Percentiles rank a stretch among this genome's conserved stretches.
phyloP scores from a whole-genome alignment of 208 protist genomes.

The Crithidia brevicula region DNA sequence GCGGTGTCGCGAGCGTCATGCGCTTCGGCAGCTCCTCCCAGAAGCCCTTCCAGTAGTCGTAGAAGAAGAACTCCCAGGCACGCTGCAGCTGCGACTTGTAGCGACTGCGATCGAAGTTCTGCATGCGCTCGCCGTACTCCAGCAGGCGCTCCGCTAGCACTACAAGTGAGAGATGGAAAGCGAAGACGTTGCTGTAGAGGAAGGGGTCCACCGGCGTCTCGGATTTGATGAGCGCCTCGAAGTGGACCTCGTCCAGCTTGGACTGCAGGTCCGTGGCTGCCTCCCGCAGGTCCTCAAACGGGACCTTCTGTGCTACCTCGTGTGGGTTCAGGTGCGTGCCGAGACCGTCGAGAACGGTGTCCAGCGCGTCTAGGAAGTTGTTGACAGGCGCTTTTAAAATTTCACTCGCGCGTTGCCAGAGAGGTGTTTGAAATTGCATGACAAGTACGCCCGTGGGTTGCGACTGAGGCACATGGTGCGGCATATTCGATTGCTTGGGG shows the following conservation, averaged over 20 bases:
- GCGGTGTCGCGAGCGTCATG: constrained; percentile 53
- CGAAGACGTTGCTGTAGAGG: constrained; percentile 40
- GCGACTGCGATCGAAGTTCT: constrained; percentile 55
- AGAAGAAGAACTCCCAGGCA: constrained; percentile 58
- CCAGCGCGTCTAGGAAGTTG: constrained; percentile 34
- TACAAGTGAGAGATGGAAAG: constrained; percentile 36
- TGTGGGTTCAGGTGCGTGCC: constrained; percentile 46
- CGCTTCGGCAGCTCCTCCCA: constrained; percentile 62
- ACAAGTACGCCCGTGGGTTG: not conserved
- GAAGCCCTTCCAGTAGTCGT: constrained; percentile 66
- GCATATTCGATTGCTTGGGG: not conserved
- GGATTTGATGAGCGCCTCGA: constrained; percentile 36
- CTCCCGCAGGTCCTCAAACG: constrained; percentile 43
- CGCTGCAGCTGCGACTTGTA: constrained; percentile 49
- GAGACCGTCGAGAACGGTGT: constrained; percentile 40
- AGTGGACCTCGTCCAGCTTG: constrained; percentile 52
- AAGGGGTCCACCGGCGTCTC: constrained; percentile 37
- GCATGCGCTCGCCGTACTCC: constrained; percentile 37
- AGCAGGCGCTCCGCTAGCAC: constrained; percentile 48
- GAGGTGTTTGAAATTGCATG: not conserved
- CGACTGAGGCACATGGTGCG: not conserved
- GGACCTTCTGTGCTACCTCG: constrained; percentile 39
- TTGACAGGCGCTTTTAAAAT: constrained; percentile 32
- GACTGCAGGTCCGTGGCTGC: constrained; percentile 43
- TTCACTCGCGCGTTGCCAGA: constrained; percentile 17